Base-by-base conservation (phyloP, 2,329 filamentous ascomycete species). In the Hypoxylon sp. region DNA sequence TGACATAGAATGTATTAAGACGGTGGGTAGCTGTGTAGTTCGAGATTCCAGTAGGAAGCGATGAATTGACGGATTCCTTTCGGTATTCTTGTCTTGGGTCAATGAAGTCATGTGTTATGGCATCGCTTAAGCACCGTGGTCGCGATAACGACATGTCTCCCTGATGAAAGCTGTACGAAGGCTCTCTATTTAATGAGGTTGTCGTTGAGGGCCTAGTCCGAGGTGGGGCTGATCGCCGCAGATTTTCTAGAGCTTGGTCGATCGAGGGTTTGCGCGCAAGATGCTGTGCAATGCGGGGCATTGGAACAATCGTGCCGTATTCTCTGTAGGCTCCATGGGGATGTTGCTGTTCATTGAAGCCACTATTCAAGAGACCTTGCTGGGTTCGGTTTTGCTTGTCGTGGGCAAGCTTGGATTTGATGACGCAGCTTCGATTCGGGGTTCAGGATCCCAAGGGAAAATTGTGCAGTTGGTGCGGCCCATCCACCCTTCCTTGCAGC, bases 381-480 rank as follows among this genome's bases (percentile, higher is more conserved):
- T 20, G 56, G 46, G 56, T 55, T 37, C 60, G 56, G 46, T 59
- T 55, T 37, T 62, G 50, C 48, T 56, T 44, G 50, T 28, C 50
- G 22, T 17, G 48, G 20, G n/a, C 54, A 62, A 62, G 53, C 51
- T 57, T 39, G 62, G 62, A 56, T 56, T 68, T 67, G 68, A 72
- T 72, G 70, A 74, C 70, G 71, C 70, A 74, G 65, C 57, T 64
- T 68, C 59, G 65, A 60, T 66, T 68, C 67, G 67, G 69, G 54
- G 56, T 59, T 49, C 56, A 61, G 66, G 66, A 65, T 64, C 64
- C 70, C 63, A 68, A 64, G 62, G 68, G 49, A 63, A 63, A 60
- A 49, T 57, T 56, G 55, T 64, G 59, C 30, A 64, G 47, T 51
- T 48, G 26, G 52, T 56, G 32, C 49, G 24, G 24, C 24, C 55